These are phyloP conservation scores for Exophiala sp. DNA, from an alignment of 2,329 filamentous ascomycete genomes.

Conservation along the genomic window DNA sequence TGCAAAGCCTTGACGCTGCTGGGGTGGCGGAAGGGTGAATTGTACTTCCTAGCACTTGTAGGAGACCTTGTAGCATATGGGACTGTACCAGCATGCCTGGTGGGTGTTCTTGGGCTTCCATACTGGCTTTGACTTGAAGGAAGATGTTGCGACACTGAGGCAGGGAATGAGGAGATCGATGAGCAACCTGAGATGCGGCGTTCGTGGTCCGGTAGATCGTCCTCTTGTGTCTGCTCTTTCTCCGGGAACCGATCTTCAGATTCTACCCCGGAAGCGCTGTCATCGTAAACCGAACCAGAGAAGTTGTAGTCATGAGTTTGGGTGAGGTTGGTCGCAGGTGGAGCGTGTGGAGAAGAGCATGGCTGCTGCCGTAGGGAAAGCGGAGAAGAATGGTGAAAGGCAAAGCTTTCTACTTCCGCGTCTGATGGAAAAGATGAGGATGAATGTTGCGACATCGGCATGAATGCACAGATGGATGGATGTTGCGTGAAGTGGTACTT, in stretches of 20 bases:
- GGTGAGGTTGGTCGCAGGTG: constrained; percentile 4
- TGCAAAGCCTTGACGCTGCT: constrained; percentile 43
- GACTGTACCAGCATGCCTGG: constrained; percentile 3
- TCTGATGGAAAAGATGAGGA: not conserved
- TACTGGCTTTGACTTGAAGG: constrained; percentile 12
- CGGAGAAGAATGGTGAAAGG: constrained; percentile 24
- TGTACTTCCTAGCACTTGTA: constrained; percentile 27
- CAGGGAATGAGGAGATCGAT: constrained; percentile 28
- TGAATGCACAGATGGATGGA: not conserved
- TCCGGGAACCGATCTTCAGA: constrained; percentile 6
- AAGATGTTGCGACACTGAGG: constrained; percentile 22
- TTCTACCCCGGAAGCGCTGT: constrained; percentile 10
- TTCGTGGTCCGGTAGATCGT: constrained; percentile 2
- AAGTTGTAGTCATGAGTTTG: constrained; percentile 22
- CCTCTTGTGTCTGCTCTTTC: constrained; percentile 7
- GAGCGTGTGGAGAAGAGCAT: constrained; percentile 10
- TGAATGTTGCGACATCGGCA: not conserved
- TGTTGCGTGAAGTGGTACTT: constrained; percentile 2
- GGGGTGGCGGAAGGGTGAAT: constrained; percentile 40
- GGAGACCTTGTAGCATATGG: constrained; percentile 2
- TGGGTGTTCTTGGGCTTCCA: constrained; percentile 15
- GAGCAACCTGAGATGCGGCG: constrained; percentile 22
- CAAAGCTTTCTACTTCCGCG: constrained; percentile 8
- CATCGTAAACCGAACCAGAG: constrained; percentile 18
- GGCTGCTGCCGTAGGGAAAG: constrained; percentile 22